Conservation (phyloP, 495 filamentous ascomycete genomes). For the Podospora conica region DNA sequence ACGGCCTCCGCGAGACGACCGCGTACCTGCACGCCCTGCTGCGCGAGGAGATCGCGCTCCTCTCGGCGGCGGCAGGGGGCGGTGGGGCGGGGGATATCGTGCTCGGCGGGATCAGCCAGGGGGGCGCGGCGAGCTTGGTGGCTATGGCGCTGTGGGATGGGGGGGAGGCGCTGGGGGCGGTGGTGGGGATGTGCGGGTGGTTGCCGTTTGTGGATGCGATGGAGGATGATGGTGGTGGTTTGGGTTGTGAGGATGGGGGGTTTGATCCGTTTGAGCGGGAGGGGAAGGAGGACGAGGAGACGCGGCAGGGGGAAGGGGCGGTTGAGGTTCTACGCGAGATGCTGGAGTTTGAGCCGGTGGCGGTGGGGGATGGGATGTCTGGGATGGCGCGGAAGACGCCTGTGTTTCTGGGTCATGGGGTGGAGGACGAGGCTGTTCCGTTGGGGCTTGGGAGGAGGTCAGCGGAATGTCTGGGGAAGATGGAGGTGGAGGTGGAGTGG, state of each 20-base stretch:
- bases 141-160: conserved; percentile 36
- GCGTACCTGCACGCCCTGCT: conserved; percentile 38
- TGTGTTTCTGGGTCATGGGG: conserved; percentile 50
- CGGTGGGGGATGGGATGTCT: neutral
- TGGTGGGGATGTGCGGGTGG: conserved; percentile 52
- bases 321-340: conserved; percentile 17
- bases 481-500: conserved; percentile 37
- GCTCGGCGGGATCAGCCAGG: conserved; percentile 51
- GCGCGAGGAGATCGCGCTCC: conserved; percentile 28
- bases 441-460: conserved; percentile 33
- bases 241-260: conserved; percentile 13
- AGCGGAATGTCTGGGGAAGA: conserved; percentile 23
- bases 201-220: conserved; percentile 42
- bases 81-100: conserved; percentile 33
- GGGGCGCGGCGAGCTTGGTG: conserved; percentile 43
- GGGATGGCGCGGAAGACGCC: conserved; percentile 21
- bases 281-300: conserved; percentile 19
- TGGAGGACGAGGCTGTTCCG: conserved; percentile 40
- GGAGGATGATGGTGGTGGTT: conserved; percentile 17
- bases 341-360: conserved; percentile 16
- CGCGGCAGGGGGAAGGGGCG: conserved; percentile 16
- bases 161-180: conserved; percentile 24
- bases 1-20: conserved; percentile 39
- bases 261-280: conserved; percentile 24
- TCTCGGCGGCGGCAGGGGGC: conserved; percentile 18